phyloP scores from a whole-genome alignment of 176 grass and related monocot genomes.

The Rhynchospora tenuis region DNA sequence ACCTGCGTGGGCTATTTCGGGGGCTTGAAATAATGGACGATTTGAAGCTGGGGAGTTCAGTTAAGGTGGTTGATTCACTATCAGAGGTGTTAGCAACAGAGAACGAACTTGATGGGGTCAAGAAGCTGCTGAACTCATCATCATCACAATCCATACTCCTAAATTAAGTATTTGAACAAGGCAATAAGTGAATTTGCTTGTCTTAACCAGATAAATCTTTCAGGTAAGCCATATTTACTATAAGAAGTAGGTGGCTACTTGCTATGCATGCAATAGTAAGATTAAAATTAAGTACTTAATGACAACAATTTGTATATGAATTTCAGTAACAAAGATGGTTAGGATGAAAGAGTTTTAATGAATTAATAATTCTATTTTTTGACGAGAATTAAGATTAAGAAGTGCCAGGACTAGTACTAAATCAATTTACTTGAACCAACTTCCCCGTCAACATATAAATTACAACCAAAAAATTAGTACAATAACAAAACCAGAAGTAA shows the following conservation, averaged over 20 bases:
- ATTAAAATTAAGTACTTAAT: not conserved
- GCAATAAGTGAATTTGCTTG: constrained; percentile 8
- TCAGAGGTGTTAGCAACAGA: constrained; percentile 56
- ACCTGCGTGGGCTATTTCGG: constrained; percentile 47
- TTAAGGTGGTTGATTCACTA: constrained; percentile 59
- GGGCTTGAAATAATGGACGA: constrained; percentile 53
- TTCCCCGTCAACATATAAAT: not conserved
- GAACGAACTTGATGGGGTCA: constrained; percentile 61
- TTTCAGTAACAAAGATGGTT: not conserved
- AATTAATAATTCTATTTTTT: constrained; percentile 1
- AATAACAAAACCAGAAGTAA: not conserved
- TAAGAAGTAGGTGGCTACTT: not conserved
- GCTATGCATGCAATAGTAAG: not conserved
- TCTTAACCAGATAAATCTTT: not conserved
- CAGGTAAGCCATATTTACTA: not conserved
- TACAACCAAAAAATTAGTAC: not conserved
- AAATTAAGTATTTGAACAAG: constrained; percentile 24
- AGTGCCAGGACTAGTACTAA: not conserved
- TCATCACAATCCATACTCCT: constrained; percentile 56
- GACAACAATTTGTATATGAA: not conserved
- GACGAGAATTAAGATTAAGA: not conserved
- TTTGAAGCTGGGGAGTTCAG: constrained; percentile 48
- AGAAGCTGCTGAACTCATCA: constrained; percentile 48
- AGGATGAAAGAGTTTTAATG: not conserved
- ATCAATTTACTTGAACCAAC: not conserved